phyloP scores from a whole-genome alignment of 177 flowering plant genomes.

The Telopea speciosissima region DNA sequence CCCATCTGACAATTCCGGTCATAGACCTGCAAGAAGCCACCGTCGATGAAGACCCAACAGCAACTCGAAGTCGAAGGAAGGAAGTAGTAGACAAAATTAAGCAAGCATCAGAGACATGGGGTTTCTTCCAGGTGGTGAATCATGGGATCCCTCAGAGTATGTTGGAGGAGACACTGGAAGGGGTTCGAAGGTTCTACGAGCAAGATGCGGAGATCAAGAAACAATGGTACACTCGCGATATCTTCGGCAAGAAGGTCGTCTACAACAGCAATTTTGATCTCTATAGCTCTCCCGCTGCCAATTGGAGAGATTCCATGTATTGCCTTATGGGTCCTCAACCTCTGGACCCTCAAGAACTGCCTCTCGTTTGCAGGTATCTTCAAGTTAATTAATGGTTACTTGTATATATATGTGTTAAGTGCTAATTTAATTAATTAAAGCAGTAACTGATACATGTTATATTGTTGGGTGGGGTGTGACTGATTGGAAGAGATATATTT shows the following conservation, averaged over 20 bases:
- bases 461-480: neutral
- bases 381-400: too few species aligned
- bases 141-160: constrained; percentile 27
- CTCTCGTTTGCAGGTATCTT: constrained; percentile 31
- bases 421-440: too few species aligned
- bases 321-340: constrained; percentile 5
- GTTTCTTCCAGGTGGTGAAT: constrained; percentile 35
- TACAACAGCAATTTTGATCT: constrained; percentile 27
- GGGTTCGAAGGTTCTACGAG: constrained; percentile 24
- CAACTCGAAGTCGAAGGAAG: neutral
- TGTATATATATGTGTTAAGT: neutral
- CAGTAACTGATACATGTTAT: neutral
- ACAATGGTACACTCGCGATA: constrained; percentile 23
- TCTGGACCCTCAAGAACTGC: constrained; percentile 19
- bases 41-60: neutral
- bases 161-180: constrained; percentile 27
- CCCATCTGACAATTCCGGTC: constrained; percentile 10
- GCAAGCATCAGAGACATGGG: constrained; percentile 28
- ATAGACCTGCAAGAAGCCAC: constrained; percentile 18
- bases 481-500: neutral
- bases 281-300: constrained; percentile 12
- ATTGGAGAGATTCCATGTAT: constrained; percentile 42
- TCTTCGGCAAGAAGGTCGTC: constrained; percentile 3
- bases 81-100: constrained; percentile 18
- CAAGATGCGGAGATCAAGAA: constrained; percentile 24